Evolutionary conservation across 805 yeast species (phyloP).

Genomic region (Sugiyamaella floridensis): DNA sequence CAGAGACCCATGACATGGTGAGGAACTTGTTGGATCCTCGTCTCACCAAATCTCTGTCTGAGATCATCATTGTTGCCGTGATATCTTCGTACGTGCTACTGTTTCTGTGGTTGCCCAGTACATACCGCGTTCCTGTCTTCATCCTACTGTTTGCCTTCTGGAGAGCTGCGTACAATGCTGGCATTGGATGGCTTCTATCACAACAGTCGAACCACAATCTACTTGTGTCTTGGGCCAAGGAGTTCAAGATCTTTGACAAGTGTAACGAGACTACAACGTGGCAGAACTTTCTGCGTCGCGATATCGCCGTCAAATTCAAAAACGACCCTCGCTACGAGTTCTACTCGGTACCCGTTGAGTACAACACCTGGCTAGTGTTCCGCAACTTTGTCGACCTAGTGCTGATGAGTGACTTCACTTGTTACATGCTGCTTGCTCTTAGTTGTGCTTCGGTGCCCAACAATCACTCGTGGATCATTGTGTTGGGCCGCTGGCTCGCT

Average conservation of each 20-base stretch:
- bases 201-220: conserved; percentile 55
- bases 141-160: conserved; percentile 58
- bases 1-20: conserved; percentile 77
- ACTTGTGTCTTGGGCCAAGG: conserved; percentile 47
- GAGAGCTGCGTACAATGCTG: conserved; percentile 69
- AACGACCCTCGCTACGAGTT: conserved; percentile 31
- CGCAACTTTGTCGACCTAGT: conserved; percentile 75
- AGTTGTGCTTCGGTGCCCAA: conserved; percentile 35
- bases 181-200: conserved; percentile 65
- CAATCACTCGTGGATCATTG: conserved; percentile 39
- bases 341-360: conserved; percentile 54
- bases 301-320: conserved; percentile 43
- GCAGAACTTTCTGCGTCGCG: conserved; percentile 40
- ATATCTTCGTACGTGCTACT: conserved; percentile 32
- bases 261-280: conserved; percentile 22
- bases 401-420: conserved; percentile 75
- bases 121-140: conserved; percentile 35
- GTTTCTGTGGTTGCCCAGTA: conserved; percentile 26
- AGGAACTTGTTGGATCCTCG: conserved; percentile 74
- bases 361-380: conserved; percentile 76
- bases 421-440: conserved; percentile 59
- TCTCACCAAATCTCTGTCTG: conserved; percentile 59
- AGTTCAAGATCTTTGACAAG: conserved; percentile 40
- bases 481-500: conserved; percentile 44
- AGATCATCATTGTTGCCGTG: conserved; percentile 47